Evolutionary conservation across 345 rosid species (phyloP).

Genomic region (Dipteronia sinensis): DNA sequence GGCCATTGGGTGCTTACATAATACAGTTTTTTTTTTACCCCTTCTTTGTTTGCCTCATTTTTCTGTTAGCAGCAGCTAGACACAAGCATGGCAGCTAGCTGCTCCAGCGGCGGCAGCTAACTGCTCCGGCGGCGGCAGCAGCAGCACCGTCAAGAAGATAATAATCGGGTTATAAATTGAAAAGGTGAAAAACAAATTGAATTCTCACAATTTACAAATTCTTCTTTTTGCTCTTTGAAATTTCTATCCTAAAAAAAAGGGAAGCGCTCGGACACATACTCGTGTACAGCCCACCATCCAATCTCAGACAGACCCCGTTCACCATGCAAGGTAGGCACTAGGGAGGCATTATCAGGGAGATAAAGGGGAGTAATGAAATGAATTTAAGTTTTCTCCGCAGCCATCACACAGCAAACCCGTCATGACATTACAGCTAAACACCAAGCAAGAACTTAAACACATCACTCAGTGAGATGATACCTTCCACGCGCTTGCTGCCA

Average conservation of each 20-base stretch:
- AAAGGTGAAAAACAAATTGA: constrained; percentile 21
- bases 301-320: constrained; percentile 23
- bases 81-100: constrained; percentile 14
- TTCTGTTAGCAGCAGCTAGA: constrained; percentile 28
- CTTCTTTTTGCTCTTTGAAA: constrained; percentile 37
- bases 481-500: constrained; percentile 90
- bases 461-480: constrained; percentile 72
- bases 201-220: constrained; percentile 52
- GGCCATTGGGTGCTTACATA: constrained; percentile 7
- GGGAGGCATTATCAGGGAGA: background rate
- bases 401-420: constrained; percentile 16
- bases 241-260: constrained; percentile 37
- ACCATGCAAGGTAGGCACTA: background rate
- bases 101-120: background rate
- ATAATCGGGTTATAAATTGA: constrained; percentile 26
- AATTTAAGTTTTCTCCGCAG: constrained; percentile 22
- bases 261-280: constrained; percentile 11
- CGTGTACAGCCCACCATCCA: constrained; percentile 15
- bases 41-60: constrained; percentile 17
- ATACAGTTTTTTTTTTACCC: constrained; percentile 8
- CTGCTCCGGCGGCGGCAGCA: background rate
- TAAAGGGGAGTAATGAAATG: constrained; percentile 7
- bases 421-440: constrained; percentile 29
- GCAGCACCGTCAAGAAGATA: constrained; percentile 24
- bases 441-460: constrained; percentile 71